A percentile compares a stretch with the other conserved stretches of the same genome.
Evolutionary conservation across 768 basidiomycete genomes (phyloP).

Genomic region (Termitomyces sp.): DNA sequence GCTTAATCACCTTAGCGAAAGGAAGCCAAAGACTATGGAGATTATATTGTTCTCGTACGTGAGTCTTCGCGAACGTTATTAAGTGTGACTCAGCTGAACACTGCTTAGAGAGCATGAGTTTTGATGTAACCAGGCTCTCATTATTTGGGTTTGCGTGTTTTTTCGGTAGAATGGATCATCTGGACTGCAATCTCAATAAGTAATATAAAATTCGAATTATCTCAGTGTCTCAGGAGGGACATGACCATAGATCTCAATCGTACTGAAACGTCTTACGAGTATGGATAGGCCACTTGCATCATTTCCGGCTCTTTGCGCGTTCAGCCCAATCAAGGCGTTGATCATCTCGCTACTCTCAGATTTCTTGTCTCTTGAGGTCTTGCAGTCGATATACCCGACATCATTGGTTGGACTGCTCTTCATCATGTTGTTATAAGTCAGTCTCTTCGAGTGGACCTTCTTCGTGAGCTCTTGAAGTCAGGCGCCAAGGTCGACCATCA

Average conservation of each 20-base stretch:
- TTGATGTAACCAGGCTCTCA: slow-evolving; percentile 24
- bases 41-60: slow-evolving; percentile 24
- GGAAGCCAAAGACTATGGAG: slow-evolving; percentile 2
- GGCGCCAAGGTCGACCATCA: slow-evolving; percentile 49
- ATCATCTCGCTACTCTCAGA: slow-evolving; percentile 24
- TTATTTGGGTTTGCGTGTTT: slow-evolving; percentile 26
- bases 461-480: slow-evolving; percentile 36
- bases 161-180: slow-evolving; percentile 19
- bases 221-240: background rate
- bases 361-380: slow-evolving; percentile 40
- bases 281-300: slow-evolving; percentile 39
- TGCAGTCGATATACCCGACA: slow-evolving; percentile 32
- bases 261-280: slow-evolving; percentile 40
- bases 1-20: background rate
- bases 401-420: slow-evolving; percentile 40
- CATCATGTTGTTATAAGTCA: slow-evolving; percentile 38
- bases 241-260: slow-evolving; percentile 32
- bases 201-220: background rate
- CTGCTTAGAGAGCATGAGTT: slow-evolving; percentile 22
- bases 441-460: slow-evolving; percentile 25
- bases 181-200: background rate
- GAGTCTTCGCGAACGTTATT: background rate
- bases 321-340: background rate
- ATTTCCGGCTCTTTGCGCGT: slow-evolving; percentile 38
- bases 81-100: background rate